Evolutionary conservation across 345 rosid species (phyloP).

Genomic region (Clausena lansium): DNA sequence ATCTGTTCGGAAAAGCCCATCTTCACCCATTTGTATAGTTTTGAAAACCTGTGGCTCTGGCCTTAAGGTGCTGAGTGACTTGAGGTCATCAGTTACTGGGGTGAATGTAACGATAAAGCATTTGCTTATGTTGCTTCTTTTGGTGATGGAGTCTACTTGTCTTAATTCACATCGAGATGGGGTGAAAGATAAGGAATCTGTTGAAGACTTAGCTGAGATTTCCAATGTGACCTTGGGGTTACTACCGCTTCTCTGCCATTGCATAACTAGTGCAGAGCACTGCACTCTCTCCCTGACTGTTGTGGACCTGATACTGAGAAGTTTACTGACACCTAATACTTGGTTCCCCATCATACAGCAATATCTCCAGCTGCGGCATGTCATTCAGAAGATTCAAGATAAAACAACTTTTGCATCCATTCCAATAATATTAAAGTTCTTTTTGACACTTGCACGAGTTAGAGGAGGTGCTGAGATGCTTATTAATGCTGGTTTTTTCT

Average conservation of each 20-base stretch:
- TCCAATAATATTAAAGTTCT: constrained; percentile 62
- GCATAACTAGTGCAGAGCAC: constrained; percentile 51
- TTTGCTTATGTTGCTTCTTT: constrained; percentile 60
- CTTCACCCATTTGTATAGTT: constrained; percentile 48
- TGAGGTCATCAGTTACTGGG: constrained; percentile 41
- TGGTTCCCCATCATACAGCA: constrained; percentile 82
- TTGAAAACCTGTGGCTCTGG: constrained; percentile 58
- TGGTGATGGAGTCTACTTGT: constrained; percentile 42
- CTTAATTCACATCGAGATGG: constrained; percentile 25
- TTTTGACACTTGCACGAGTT: constrained; percentile 71
- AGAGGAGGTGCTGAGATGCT: constrained; percentile 91
- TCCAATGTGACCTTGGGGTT: constrained; percentile 63
- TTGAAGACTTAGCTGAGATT: constrained; percentile 55
- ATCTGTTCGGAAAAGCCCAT: constrained; percentile 37
- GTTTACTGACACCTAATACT: constrained; percentile 63
- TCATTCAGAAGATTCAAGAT: constrained; percentile 66
- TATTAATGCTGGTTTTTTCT: constrained; percentile 61
- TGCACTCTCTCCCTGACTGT: constrained; percentile 58
- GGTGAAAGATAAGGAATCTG: constrained; percentile 35
- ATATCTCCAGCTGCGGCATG: constrained; percentile 61
- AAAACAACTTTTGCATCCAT: constrained; percentile 42
- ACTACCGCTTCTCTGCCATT: constrained; percentile 71
- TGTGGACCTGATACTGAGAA: constrained; percentile 56
- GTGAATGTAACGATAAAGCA: constrained; percentile 52
- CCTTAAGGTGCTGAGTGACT: constrained; percentile 56